Conservation (phyloP, 148 eudicot species). For the Cornus kousa region DNA sequence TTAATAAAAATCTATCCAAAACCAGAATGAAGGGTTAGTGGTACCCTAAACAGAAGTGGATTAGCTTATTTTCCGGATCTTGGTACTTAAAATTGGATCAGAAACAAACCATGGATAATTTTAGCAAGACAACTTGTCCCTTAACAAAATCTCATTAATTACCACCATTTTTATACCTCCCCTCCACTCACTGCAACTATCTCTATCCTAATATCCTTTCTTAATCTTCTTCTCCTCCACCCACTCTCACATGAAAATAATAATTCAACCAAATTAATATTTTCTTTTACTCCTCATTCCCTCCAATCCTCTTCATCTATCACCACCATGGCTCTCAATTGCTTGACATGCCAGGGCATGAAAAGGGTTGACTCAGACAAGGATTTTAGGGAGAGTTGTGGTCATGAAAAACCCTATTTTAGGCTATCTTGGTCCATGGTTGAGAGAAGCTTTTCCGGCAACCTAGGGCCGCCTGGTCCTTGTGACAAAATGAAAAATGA, state of each 20-base stretch:
- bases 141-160: background rate
- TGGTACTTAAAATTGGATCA: background rate
- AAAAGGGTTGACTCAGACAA: constrained; percentile 37
- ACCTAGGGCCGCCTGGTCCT: constrained; percentile 23
- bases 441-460: constrained; percentile 50
- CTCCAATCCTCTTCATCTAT: background rate
- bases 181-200: background rate
- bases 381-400: constrained; percentile 2
- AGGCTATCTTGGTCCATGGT: constrained; percentile 15
- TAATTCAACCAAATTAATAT: background rate
- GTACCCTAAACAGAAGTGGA: constrained; percentile 3
- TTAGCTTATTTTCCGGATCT: background rate
- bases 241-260: background rate
- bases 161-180: background rate
- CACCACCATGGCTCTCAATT: constrained; percentile 32
- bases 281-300: background rate
- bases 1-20: background rate
- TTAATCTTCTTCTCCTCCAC: background rate
- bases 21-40: background rate
- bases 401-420: constrained; percentile 4
- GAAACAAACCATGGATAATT: background rate
- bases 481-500: constrained; percentile 1
- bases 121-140: background rate
- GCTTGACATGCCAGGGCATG: constrained; percentile 31
- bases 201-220: background rate